phyloP scores from a whole-genome alignment of 345 rosid species.

The Microthlaspi erraticum region DNA sequence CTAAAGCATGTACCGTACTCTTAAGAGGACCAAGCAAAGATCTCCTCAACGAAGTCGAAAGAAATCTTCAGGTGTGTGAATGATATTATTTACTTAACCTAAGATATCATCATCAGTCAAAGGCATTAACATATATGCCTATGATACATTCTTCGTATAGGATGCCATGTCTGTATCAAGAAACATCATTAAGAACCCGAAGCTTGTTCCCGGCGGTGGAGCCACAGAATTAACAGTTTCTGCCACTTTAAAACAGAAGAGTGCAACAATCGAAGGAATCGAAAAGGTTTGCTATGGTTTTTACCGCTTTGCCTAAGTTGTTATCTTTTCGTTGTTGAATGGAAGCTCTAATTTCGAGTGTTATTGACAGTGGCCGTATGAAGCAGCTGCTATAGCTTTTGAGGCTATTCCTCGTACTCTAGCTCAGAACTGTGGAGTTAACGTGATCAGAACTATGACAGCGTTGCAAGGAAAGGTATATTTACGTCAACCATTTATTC shows the following conservation, averaged over 20 bases:
- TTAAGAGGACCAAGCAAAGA: conserved; percentile 99
- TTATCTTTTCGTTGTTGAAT: conserved; percentile 2
- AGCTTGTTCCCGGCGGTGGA: conserved; percentile 95
- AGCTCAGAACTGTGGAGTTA: conserved; percentile 48
- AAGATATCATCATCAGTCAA: neutral
- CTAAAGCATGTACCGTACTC: conserved; percentile 92
- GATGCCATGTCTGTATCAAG: conserved; percentile 98
- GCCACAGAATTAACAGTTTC: conserved; percentile 93
- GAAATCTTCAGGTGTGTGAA: conserved; percentile 83
- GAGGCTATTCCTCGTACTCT: conserved; percentile 95
- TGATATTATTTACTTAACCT: neutral
- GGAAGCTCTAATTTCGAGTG: conserved; percentile 14
- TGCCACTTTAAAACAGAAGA: conserved; percentile 89
- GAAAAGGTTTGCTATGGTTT: conserved; percentile 64
- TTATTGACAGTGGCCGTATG: conserved; percentile 87
- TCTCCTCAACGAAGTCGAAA: conserved; percentile 93
- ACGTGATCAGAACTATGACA: conserved; percentile 47
- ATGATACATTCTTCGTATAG: conserved; percentile 46
- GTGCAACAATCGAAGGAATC: conserved; percentile 87
- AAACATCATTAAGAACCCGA: conserved; percentile 94
- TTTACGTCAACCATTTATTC: neutral
- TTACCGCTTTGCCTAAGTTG: neutral
- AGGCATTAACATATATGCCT: neutral
- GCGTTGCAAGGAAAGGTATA: conserved; percentile 80
- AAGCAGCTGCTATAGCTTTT: conserved; percentile 96